Base-by-base conservation (phyloP, 2,329 filamentous ascomycete genomes). In the Nannizziopsis barbatae region DNA sequence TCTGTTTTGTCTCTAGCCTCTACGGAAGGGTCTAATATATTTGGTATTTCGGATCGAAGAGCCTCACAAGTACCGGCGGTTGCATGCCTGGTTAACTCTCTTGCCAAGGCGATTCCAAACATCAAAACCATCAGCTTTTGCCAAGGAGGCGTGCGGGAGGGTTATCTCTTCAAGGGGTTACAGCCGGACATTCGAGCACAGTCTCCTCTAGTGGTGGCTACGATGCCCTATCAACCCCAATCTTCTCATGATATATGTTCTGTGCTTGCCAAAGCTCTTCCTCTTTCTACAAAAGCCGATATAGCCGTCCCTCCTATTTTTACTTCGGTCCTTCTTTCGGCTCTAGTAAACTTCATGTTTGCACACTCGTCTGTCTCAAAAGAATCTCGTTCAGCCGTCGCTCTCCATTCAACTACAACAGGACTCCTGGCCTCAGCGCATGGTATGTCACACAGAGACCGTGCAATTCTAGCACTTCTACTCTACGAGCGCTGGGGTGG, bases 71-170 rank as follows among this genome's bases (percentile, higher is more conserved):
- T 94, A 36, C 84, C 86, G 1, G 87, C 89, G 27, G 87, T 95
- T 30, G 79, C 81, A 0, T 79, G 86, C 27, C 79, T 95, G 3
- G 79, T 95, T n/a, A 78, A 83, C 30, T 81, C 84, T 14, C 75
- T 95, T 12, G 72, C 83, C 30, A 70, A 76, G 36, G 77, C 80
- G 0, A 73, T 94, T 1, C 84, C 84, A 3, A 73, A 73, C 38
- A 82, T 94, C 55, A 77, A 79, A 38, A 74, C 77, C 18, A 84
- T 89, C 2, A 83, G 82, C 0, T 95, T 95, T 65, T 93, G 87
- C 61, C 83, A 86, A 57, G 86, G 89, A 15, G 89, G 88, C 6
- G 89, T 95, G 52, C 75, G 88, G 36, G 88, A 95, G 65, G 89
- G 89, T 0, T 81, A 81, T 38, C 69, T 95, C 35, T 87, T 86